phyloP scores from a whole-genome alignment of 108 stramenopile species.

The Pseudonitzschia pungens region DNA sequence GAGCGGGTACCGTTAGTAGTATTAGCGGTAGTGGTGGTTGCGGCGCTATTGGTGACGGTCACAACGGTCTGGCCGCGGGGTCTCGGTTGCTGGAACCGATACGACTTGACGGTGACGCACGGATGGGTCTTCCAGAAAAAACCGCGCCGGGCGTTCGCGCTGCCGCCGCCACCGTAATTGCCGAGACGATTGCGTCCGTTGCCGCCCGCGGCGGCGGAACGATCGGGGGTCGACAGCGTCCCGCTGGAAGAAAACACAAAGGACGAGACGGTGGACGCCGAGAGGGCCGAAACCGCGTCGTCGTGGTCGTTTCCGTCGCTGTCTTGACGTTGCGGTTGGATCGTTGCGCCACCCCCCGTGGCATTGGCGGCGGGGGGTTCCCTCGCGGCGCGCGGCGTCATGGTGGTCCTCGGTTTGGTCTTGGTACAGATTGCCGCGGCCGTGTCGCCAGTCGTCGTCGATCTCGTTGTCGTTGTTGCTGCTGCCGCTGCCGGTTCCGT shows the following conservation, averaged over 20 bases:
- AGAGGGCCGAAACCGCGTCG: background rate
- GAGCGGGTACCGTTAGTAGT: background rate
- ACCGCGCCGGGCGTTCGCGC: background rate
- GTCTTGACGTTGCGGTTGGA: no score
- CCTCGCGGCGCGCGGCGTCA: no score
- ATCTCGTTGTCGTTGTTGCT: no score
- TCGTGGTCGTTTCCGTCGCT: background rate
- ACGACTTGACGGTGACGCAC: constrained; percentile 7
- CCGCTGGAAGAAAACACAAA: background rate
- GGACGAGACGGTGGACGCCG: background rate
- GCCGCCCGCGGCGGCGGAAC: background rate
- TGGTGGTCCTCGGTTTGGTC: no score
- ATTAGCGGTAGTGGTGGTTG: no score
- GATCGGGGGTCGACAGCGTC: no score
- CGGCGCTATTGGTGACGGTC: no score
- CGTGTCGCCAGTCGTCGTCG: no score
- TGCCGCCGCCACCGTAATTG: background rate
- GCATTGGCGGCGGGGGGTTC: background rate
- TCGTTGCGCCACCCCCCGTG: no score
- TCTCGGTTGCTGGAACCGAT: background rate
- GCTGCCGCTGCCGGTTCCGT: no score
- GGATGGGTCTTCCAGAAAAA: constrained; percentile 17
- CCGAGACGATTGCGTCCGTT: background rate
- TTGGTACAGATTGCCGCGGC: no score
- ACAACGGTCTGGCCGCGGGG: background rate